Conservation (phyloP, 2,329 filamentous ascomycete species). For the Nannizzia gypsea region DNA sequence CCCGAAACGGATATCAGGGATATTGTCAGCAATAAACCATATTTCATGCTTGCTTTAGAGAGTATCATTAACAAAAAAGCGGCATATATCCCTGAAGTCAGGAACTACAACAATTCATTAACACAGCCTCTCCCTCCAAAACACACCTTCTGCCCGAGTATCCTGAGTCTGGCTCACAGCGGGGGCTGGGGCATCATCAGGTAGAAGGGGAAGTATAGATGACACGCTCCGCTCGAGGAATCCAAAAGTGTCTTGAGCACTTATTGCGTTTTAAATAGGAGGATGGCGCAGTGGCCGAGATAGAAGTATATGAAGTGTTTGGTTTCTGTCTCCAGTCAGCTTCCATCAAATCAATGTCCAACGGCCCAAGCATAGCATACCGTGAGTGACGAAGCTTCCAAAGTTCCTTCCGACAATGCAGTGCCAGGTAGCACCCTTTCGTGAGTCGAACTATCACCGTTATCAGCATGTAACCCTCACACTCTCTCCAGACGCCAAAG, state of each 20-base stretch:
- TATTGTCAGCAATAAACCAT: background rate
- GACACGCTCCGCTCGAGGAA: constrained; percentile 1
- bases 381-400: constrained; percentile 96
- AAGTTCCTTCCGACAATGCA: constrained; percentile 98
- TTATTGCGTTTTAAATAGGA: constrained; percentile 97
- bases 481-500: background rate
- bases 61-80: constrained; percentile 1
- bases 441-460: constrained; percentile 67
- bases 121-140: background rate
- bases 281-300: constrained; percentile 92
- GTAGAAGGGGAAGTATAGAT: background rate
- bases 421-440: constrained; percentile 97
- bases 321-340: constrained; percentile 53
- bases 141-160: background rate
- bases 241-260: constrained; percentile 2
- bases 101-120: background rate
- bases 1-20: background rate
- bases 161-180: background rate
- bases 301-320: constrained; percentile 99
- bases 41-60: constrained; percentile 2
- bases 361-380: constrained; percentile 39
- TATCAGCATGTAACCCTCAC: constrained; percentile 4
- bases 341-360: background rate
- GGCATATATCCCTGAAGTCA: background rate
- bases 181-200: background rate